Conservation (phyloP, 2,329 filamentous ascomycete species). For the Teratosphaeriaceae sp. region DNA sequence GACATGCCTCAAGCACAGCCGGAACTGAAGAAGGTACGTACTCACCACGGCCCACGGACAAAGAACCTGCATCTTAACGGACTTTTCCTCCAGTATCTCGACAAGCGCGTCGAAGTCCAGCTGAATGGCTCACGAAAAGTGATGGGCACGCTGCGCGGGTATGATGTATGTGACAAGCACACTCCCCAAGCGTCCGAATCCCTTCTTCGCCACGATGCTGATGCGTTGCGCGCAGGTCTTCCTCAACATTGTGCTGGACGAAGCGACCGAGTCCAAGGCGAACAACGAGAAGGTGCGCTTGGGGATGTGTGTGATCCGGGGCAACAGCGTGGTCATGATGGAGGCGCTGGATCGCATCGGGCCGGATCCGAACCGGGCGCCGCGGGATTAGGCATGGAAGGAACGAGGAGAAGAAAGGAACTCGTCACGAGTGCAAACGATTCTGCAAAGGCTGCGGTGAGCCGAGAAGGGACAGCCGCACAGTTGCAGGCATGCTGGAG, state of each 20-base stretch:
- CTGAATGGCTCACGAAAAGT: constrained; percentile 97
- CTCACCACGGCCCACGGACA: background rate
- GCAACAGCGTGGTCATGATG: constrained; percentile 97
- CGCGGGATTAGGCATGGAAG: no score
- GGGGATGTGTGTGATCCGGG: constrained; percentile 73
- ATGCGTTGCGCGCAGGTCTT: constrained; percentile 64
- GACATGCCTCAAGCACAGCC: constrained; percentile 98
- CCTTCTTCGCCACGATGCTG: background rate
- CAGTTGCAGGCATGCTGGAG: no score
- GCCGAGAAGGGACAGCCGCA: no score
- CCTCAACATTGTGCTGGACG: constrained; percentile 95
- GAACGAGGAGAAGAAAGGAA: no score
- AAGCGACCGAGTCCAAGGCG: constrained; percentile 89
- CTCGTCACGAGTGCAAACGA: no score
- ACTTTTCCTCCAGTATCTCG: constrained; percentile 68
- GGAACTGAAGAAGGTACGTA: constrained; percentile 88
- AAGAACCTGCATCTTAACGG: no score
- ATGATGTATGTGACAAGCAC: constrained; percentile 64
- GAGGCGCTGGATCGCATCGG: constrained; percentile 49
- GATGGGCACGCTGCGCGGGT: constrained; percentile 86
- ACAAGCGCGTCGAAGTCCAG: constrained; percentile 97
- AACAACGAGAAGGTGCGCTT: constrained; percentile 84
- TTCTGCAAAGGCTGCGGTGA: no score
- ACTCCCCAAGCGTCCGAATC: background rate
- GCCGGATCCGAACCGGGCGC: no score